These are phyloP conservation scores for Hypoxylon intermedium DNA, from an alignment of 495 filamentous ascomycete species.

Conservation along the genomic window DNA sequence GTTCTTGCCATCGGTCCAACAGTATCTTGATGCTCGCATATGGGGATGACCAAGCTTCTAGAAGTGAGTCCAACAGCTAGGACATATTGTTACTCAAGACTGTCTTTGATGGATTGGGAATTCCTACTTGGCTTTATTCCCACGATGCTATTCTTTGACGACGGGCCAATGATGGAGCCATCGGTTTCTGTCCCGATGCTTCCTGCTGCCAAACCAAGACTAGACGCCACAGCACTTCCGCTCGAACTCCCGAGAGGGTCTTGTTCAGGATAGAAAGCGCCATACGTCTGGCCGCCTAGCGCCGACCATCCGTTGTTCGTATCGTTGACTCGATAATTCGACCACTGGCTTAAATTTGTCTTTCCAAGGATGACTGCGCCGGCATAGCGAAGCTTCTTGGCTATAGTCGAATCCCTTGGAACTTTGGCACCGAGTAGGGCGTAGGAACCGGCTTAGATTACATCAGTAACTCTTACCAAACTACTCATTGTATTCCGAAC, in stretches of 20 bases:
- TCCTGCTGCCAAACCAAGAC: constrained; percentile 45
- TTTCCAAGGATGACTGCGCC: constrained; percentile 58
- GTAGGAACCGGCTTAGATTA: constrained; percentile 60
- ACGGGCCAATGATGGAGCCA: constrained; percentile 46
- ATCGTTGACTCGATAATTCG: constrained; percentile 46
- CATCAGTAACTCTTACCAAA: background rate
- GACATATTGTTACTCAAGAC: background rate
- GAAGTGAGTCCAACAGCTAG: constrained; percentile 47
- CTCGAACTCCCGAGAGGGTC: constrained; percentile 48
- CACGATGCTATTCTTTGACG: constrained; percentile 46
- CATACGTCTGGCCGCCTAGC: constrained; percentile 50
- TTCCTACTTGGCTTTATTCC: constrained; percentile 45
- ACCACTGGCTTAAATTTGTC: constrained; percentile 50
- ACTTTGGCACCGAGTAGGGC: constrained; percentile 59
- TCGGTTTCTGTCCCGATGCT: constrained; percentile 50
- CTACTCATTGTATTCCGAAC: background rate
- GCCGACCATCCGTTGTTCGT: constrained; percentile 55
- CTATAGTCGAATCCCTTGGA: constrained; percentile 50
- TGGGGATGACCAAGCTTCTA: constrained; percentile 45
- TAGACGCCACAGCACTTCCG: constrained; percentile 43
- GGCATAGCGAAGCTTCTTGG: constrained; percentile 50
- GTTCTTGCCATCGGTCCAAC: constrained; percentile 47
- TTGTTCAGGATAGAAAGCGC: constrained; percentile 50
- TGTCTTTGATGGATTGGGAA: background rate
- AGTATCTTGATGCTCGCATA: constrained; percentile 46